Percentiles rank a stretch among this genome's conserved stretches.
phyloP scores from a whole-genome alignment of 140 eudicot genomes.

The Bidens hawaiensis region DNA sequence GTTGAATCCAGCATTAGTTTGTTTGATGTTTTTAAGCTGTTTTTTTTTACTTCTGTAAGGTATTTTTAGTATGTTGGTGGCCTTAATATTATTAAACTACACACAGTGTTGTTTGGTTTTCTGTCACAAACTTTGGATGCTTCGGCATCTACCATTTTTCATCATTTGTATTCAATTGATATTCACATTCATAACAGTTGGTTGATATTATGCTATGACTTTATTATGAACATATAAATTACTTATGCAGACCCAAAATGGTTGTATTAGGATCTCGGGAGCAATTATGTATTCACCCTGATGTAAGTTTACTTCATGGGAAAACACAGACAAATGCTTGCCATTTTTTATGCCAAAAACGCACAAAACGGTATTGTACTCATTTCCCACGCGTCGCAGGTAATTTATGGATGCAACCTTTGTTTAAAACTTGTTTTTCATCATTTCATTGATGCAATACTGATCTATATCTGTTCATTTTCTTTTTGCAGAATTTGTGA shows the following conservation, averaged over 20 bases:
- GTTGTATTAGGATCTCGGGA: slow-evolving; percentile 97
- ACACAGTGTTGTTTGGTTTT: no score
- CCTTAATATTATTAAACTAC: no score
- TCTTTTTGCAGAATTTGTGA: slow-evolving; percentile 56
- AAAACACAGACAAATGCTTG: slow-evolving; percentile 93
- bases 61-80: no score
- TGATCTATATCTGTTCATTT: slow-evolving; percentile 4
- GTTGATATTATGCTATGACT: slow-evolving; percentile 14
- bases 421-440: slow-evolving; percentile 11
- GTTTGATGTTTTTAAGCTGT: not conserved
- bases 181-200: not conserved
- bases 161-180: not conserved
- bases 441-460: not conserved
- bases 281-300: slow-evolving; percentile 90
- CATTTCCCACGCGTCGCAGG: slow-evolving; percentile 83
- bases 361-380: slow-evolving; percentile 61
- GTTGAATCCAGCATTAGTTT: slow-evolving; percentile 1
- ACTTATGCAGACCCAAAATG: slow-evolving; percentile 91
- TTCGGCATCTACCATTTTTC: not conserved
- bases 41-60: no score
- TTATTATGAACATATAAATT: slow-evolving; percentile 5
- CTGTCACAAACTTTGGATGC: slow-evolving; percentile 1
- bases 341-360: slow-evolving; percentile 66
- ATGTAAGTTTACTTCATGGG: slow-evolving; percentile 77
- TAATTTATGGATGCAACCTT: slow-evolving; percentile 1